Conservation (phyloP, 441 rosid species). For the Croton laevigatus region DNA sequence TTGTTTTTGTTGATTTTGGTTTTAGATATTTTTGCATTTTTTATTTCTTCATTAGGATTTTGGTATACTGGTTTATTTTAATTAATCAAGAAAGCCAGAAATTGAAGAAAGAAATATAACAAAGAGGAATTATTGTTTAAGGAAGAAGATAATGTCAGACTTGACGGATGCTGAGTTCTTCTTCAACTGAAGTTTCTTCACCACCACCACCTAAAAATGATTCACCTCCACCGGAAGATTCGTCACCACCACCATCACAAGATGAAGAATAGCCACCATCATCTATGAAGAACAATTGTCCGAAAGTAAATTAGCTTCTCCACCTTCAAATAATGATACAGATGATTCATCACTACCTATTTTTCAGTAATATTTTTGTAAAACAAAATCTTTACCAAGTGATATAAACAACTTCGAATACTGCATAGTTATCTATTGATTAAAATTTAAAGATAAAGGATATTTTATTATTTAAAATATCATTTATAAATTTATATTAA, state of each 20-base stretch:
- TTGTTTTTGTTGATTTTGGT: not conserved
- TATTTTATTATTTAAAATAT: too few species aligned
- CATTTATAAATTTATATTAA: too few species aligned
- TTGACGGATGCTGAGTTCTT: constrained; percentile 36
- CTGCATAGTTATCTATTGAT: too few species aligned
- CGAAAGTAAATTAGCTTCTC: constrained; percentile 24
- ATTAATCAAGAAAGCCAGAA: not conserved
- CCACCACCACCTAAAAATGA: not conserved
- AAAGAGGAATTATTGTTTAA: not conserved
- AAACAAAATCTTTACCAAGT: too few species aligned
- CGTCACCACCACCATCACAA: constrained; percentile 9
- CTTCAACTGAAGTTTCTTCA: not conserved
- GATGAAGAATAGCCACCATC: not conserved
- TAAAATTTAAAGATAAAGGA: too few species aligned
- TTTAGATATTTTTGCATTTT: not conserved
- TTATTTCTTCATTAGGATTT: not conserved
- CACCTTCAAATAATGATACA: constrained; percentile 18
- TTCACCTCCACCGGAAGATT: constrained; percentile 18
- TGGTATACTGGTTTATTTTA: not conserved
- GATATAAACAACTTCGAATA: too few species aligned
- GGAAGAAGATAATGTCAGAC: constrained; percentile 28
- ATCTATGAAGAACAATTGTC: constrained; percentile 10
- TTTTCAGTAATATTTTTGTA: too few species aligned
- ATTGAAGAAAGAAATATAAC: not conserved
- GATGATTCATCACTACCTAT: constrained; percentile 22